Base-by-base conservation (phyloP, 805 yeast species). In the Nakazawaea molendinolei region DNA sequence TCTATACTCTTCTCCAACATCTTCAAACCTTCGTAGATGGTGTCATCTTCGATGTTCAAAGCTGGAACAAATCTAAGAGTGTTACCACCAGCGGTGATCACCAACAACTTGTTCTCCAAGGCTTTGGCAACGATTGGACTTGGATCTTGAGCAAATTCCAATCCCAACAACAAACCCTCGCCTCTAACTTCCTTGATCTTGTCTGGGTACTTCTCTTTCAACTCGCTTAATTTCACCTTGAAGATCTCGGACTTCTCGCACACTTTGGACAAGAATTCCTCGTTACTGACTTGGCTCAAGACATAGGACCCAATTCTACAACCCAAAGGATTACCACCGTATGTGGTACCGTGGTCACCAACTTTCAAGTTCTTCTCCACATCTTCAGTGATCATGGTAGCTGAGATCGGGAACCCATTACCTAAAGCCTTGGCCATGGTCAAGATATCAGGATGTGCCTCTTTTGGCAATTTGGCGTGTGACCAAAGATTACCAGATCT, bases 311-410 rank as follows among this genome's bases (percentile, higher is more conserved):
- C 95, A 33, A 92, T 74, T 44, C 89, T 75, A 23, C 90, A 70
- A 5, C 87, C 97, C 44, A 92, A 65, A 38, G 97, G 97, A 58
- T 92, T 92, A 38, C 98, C 98, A 44, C 98, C 97, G 54, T 82
- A 90, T 0, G 98, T 90, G 3, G 97, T 90, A 39, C 98, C 98
- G 55, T 90, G 98, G 54, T 92, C 98, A 40, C 98, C 98, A 16
- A 86, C 90, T 40, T 76, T 68, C 47, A 92, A 63, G 2, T 67
- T 74, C 8, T 65, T 57, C 52, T 87, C 95, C 18, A 92, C 82
- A 33, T 74, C 69, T 45, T 86, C 92, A 37, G 85, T 75, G 40
- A 90, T 77, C 73, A 92, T 72, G 2, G 95, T 84, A 5, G 97
- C 98, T 38, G 94, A 95, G 47, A 92, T 81, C 22, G 98, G 98